Evolutionary conservation across 2,329 filamentous ascomycete species (phyloP), one percentile per base, ranked within the genome.

Genomic region (Cladosporium sp.): DNA sequence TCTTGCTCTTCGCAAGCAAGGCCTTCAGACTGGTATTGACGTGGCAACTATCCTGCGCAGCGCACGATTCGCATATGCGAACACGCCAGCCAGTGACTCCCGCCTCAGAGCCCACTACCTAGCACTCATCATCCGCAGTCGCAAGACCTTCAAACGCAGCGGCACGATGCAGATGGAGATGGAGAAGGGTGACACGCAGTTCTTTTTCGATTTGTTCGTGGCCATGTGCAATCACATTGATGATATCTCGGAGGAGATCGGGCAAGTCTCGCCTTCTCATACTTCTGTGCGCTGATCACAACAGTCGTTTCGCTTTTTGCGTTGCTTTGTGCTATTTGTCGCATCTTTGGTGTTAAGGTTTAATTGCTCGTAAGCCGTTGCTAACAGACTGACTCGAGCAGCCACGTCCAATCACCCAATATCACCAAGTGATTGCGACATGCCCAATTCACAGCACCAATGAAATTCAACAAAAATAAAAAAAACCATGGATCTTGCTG

Each of bases 121-220:
- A 79, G 92, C 93, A 78, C 88, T 97, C 81, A 96, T 97, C 81
- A 97, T 97, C 84, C 90, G 93, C 84, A 94, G 91, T 86, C 92
- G 94, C 80, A 93, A 93, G 85, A 97, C 92, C 76, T 97, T 98
- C 81, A 97, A 97, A 89, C 89, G 91, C 82, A 97, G 93, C 84
- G 93, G 93, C 81, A 97, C 93, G 80, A 96, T 97, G 93, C 93
- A 97, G 86, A 90, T 91, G 83, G 93, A 97, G 84, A 97, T 98
- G 93, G 92, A 97, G 84, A 88, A 88, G 80, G 93, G 93, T 79
- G 93, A 85, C 82, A 74, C 73, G 65, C 93, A 93, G 85, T 86
- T 97, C 82, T 97, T 95, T 86, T 98, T 98, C 83, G 93, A 97
- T 85, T 85, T 98, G 80, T 98, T 97, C 80, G 93, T 97, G 78